phyloP scores from a whole-genome alignment of 106 monocot species.

The Dendrobium huoshanense region DNA sequence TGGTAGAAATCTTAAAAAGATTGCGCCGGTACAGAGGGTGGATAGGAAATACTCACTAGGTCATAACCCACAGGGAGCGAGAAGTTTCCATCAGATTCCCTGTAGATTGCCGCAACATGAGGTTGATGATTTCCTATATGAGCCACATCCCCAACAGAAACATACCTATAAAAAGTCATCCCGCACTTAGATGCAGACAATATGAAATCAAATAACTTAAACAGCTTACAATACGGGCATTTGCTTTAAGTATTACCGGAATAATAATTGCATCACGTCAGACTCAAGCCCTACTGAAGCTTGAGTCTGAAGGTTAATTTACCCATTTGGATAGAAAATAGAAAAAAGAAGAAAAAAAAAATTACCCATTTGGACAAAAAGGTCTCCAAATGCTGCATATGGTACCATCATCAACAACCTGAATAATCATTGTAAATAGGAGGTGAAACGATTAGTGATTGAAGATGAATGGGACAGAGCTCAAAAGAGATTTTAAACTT shows the following conservation, averaged over 20 bases:
- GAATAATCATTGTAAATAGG: slow-evolving; percentile 3
- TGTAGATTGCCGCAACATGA: slow-evolving; percentile 70
- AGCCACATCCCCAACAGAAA: slow-evolving; percentile 83
- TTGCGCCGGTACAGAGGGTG: neutral
- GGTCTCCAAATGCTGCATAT: slow-evolving; percentile 93
- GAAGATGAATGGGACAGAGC: neutral
- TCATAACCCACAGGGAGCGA: slow-evolving; percentile 89
- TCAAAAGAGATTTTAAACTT: neutral
- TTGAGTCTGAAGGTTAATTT: slow-evolving; percentile 13
- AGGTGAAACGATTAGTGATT: neutral
- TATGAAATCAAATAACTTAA: neutral
- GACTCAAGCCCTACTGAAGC: neutral
- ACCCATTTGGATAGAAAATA: slow-evolving; percentile 76
- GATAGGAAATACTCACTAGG: slow-evolving; percentile 40
- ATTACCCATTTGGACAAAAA: slow-evolving; percentile 85
- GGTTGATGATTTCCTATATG: slow-evolving; percentile 73
- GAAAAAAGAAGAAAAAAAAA: neutral
- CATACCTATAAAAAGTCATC: slow-evolving; percentile 46
- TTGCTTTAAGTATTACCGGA: neutral
- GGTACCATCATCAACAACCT: slow-evolving; percentile 54
- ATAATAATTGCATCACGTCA: too few species aligned
- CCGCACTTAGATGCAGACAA: neutral
- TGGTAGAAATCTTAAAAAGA: neutral
- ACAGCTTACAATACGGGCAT: too few species aligned
- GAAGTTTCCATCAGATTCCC: slow-evolving; percentile 48